Base-by-base conservation (phyloP, 495 filamentous ascomycete species). In the Neurospora tetraspora region DNA sequence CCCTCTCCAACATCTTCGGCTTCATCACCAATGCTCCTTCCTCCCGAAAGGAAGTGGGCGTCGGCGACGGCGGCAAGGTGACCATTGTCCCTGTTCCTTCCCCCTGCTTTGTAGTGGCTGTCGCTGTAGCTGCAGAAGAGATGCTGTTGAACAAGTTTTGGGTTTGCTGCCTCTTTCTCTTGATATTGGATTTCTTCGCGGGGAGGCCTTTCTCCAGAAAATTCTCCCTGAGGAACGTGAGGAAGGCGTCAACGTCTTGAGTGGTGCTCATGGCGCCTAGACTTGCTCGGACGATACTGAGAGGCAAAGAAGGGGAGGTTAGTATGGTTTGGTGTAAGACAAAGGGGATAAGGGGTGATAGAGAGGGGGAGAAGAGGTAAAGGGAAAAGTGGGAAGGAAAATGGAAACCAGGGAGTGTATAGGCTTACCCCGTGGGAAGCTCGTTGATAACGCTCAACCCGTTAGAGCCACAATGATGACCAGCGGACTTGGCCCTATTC, bases 241-340 rank as follows among this genome's bases (percentile, higher is more conserved):
- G 43, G 65, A 93, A 86, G 0, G 74, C 79, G 43, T 88, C 84
- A 16, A 93, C 85, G 71, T 94, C 91, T 4, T 82, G 74, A 27
- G 81, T 72, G 2, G 86, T 92, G 73, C 88, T 91, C 90, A 92
- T 92, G 5, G 91, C 91, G 5, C 91, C 91, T 8, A 94, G 79
- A 73, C 89, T 91, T 5, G 87, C 88, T 11, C 91, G 83, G 5
- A 91, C 87, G 38, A 93, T 85, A 0, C 91, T 83, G 73, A 0
- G 18, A 68, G 18, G 34, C 5, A 36, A 5, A 6, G 1, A 6
- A 0, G 9, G 40, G 3, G 36, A 20, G 4, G 3, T 53, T 20
- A 53, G 45, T 6, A 10, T 10, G 20, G 3, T 9, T 18, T 53
- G 20, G 20, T n/a, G 34, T 36, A 0, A 7, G 34, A 1, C 34